Evolutionary conservation across 257 asterid species (phyloP), one percentile per base, ranked within the genome.

Genomic region (Rubia yunnanensis): DNA sequence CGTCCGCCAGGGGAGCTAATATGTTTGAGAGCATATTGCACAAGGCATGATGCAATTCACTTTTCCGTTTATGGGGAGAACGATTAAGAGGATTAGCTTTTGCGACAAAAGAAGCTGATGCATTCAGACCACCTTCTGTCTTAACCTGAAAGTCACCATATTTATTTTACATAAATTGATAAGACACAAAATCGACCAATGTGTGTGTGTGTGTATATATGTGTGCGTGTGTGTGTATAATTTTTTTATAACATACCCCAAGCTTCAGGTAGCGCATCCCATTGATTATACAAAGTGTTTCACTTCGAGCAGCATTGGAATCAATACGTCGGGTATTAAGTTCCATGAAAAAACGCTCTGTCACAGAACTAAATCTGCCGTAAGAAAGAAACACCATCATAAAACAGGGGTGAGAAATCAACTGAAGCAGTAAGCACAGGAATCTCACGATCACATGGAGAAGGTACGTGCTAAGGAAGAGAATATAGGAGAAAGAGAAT

Each of bases 21-120:
- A 94, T 94, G 79, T 89, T 90, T 63, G 99, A 94, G 77, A 94
- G 96, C 99, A 94, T 90, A 85, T 86, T 94, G 91, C 99, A 94
- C 36, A 94, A 81, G 26, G 99, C 96, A 88, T 94, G 99, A 73
- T 94, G 85, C 74, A 94, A 92, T 82, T 94, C 99, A 60, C 97
- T 94, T 80, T 94, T 94, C 63, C 99, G 88, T 75, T 85, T 94
- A 76, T 88, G 97, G 76, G 99, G 95, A 74, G 97, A 83, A 72
- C 97, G 97, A 79, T 82, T 88, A 63, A 90, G 77, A 60, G 99
- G 99, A 77, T 94, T 94, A 73, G 97, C 99, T 83, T 94, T 94
- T 30, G 97, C 97, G 65, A 94, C 94, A 82, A 94, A 94, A 65
- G 99, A 94, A 61, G 99, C 99, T 50, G 96, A 94, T 66, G 99